Percentiles rank a stretch among this genome's conserved stretches.
Conservation (phyloP, 176 grass and related monocot genomes). For the Musa schizocarpa region DNA sequence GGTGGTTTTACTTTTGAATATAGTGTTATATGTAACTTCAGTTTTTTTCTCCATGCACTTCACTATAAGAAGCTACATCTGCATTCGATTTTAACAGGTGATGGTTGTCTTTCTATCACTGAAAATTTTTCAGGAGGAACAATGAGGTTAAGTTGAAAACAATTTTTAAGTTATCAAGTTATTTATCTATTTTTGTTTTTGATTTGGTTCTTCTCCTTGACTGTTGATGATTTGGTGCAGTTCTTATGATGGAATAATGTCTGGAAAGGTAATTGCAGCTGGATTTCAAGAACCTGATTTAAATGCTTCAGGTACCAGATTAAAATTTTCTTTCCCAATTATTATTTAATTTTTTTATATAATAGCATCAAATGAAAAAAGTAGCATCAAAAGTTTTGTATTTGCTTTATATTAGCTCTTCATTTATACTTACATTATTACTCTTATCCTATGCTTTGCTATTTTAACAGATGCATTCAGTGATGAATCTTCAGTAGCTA, state of each 20-base stretch:
- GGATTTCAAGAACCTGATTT: conserved; percentile 1
- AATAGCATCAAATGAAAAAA: too few species aligned
- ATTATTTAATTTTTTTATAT: too few species aligned
- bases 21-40: not conserved
- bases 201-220: not conserved
- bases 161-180: not conserved
- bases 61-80: not conserved
- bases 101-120: conserved; percentile 20
- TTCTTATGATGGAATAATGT: conserved; percentile 17
- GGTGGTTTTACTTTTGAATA: not conserved
- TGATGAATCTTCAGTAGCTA: conserved; percentile 16
- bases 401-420: not conserved
- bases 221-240: conserved; percentile 30
- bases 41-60: not conserved
- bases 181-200: conserved; percentile 3
- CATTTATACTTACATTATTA: not conserved
- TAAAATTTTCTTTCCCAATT: not conserved
- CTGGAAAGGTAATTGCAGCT: conserved; percentile 7
- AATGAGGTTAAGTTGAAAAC: conserved; percentile 34
- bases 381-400: too few species aligned
- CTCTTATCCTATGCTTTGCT: conserved; percentile 14
- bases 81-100: conserved; percentile 12
- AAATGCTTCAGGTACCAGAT: conserved; percentile 22
- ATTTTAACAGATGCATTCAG: not conserved
- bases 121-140: conserved; percentile 19